Evolutionary conservation across 768 basidiomycete genomes (phyloP), one percentile per base, ranked within the genome.

Genomic region (Leccinum pellstonianum): DNA sequence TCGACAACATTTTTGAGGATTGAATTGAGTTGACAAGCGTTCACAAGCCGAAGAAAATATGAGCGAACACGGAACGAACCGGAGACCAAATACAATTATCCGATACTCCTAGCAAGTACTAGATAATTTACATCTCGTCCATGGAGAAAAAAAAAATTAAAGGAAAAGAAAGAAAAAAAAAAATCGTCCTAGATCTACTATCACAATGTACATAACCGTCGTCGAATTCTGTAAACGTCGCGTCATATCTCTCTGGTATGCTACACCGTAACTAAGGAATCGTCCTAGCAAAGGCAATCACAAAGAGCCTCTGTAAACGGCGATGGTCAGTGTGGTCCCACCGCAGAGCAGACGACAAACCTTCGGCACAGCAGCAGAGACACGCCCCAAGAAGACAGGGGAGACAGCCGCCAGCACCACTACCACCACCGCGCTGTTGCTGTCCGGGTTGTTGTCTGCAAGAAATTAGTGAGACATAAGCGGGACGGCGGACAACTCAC

Each of bases 1-100:
- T 91, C 76, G 87, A 86, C 74, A 91, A 76, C 90, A 91, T 91
- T 89, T 84, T 86, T 77, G 73, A 73, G 76, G 72, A 74, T 74
- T 81, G 75, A 70, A 69, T 69, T 69, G 73, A 73, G 70, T 70
- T 33, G 60, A 72, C 73, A 66, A 50, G 53, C 57, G 79, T 33
- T 81, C 79, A 81, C 81, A 52, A 23, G 76, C 76, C 77, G 77
- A 53, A 66, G 65, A 76, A 43, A 25, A 23, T 61, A 56, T 60
- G 52, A 27, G 65, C 55, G 15, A 2, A 15, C 63, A 74, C 81
- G 83, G 81, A 75, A 73, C 76, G 78, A 79, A 80, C 77, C 82
- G 82, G 82, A 77, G 72, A 71, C 63, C 60, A 71, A 70, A 66
- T 48, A 58, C 50, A 54, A 37, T 54, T 37, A 62, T 62, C 64